Percentiles rank a stretch among this genome's conserved stretches.
Evolutionary conservation across 2,329 filamentous ascomycete species (phyloP).

Genomic region (Coniochaeta ligniaria): DNA sequence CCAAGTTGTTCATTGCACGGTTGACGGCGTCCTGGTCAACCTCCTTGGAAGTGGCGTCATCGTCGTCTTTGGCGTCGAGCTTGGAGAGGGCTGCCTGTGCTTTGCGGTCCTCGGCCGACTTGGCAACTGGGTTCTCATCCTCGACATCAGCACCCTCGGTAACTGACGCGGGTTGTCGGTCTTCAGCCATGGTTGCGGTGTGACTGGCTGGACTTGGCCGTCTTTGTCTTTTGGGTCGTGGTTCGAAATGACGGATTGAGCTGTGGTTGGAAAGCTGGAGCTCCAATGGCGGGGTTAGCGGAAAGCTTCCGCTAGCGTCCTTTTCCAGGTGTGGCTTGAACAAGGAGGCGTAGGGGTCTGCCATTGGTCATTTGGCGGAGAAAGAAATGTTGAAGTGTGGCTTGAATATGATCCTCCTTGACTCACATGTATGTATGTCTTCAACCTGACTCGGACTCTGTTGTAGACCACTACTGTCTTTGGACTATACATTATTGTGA

Average conservation of each 20-base stretch:
- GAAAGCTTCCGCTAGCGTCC: neutral
- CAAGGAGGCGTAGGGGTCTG: neutral
- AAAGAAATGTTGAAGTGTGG: neutral
- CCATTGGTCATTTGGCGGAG: conserved; percentile 8
- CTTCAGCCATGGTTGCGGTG: conserved; percentile 45
- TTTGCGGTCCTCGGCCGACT: conserved; percentile 70
- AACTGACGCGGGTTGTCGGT: conserved; percentile 49
- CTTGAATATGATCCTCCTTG: neutral
- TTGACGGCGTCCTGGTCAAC: conserved; percentile 64
- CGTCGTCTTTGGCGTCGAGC: conserved; percentile 51
- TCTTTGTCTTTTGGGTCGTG: conserved; percentile 4
- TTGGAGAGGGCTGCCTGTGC: conserved; percentile 66
- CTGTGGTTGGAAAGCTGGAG: neutral
- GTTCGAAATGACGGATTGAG: neutral
- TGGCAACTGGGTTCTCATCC: conserved; percentile 46
- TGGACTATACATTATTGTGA: neutral
- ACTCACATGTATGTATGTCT: neutral
- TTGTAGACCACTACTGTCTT: neutral
- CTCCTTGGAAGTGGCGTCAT: conserved; percentile 42
- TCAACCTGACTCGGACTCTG: neutral
- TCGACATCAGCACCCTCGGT: conserved; percentile 57
- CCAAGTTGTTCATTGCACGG: conserved; percentile 63
- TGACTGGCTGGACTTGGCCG: neutral
- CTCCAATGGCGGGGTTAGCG: neutral
- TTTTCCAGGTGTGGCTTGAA: neutral